These are phyloP conservation scores for Calvatia gigantea DNA, from an alignment of 768 basidiomycete species.

Conservation along the genomic window DNA sequence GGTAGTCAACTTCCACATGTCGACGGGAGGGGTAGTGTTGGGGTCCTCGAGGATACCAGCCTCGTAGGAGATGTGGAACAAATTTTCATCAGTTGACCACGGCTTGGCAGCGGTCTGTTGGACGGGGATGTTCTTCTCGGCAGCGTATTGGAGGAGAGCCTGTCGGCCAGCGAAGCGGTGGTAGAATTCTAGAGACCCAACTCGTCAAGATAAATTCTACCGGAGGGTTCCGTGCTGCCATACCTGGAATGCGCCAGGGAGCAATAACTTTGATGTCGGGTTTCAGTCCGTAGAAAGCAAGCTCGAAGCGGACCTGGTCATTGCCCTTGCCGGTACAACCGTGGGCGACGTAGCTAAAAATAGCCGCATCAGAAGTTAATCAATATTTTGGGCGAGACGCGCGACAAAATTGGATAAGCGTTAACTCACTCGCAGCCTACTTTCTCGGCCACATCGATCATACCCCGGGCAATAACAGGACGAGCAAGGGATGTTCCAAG, in stretches of 20 bases:
- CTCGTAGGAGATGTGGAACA: constrained; percentile 99
- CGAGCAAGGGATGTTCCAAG: constrained; percentile 97
- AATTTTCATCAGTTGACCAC: constrained; percentile 99
- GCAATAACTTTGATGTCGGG: constrained; percentile 99
- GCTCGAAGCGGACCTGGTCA: constrained; percentile 98
- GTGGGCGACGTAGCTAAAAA: constrained; percentile 83
- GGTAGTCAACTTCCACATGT: constrained; percentile 99
- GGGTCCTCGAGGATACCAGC: constrained; percentile 99
- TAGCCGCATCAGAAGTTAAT: not conserved
- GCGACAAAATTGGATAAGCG: not conserved
- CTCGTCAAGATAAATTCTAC: not conserved
- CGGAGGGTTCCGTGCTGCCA: constrained; percentile 12
- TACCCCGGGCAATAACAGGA: constrained; percentile 97
- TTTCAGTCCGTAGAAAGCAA: constrained; percentile 97
- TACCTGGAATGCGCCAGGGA: constrained; percentile 95
- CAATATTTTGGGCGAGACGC: not conserved
- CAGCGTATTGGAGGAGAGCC: constrained; percentile 88
- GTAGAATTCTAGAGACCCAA: constrained; percentile 74
- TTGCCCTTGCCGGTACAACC: constrained; percentile 99
- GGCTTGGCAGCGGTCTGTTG: constrained; percentile 95
- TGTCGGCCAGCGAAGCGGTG: constrained; percentile 95
- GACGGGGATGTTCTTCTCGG: constrained; percentile 86
- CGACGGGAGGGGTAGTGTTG: constrained; percentile 84
- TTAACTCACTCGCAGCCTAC: constrained; percentile 91
- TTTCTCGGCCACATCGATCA: constrained; percentile 88